Evolutionary conservation across 225 moss, liverwort and hornwort genomes (phyloP), one percentile per base, ranked within the genome.

Genomic region (Polytrichum commune): DNA sequence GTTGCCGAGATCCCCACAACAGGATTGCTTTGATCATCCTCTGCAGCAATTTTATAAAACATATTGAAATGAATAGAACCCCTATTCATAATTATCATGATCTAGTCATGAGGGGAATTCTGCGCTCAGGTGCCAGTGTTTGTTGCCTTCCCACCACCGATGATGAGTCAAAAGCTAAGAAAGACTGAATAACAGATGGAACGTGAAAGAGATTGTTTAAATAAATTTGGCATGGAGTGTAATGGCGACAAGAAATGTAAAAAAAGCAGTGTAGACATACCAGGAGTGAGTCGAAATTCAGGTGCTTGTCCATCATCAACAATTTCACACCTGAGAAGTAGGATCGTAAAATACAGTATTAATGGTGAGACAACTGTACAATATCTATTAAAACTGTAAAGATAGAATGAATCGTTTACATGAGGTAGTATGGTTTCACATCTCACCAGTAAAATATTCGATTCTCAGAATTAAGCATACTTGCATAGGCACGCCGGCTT

Each of bases 301-400:
- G 92, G 94, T 74, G 92, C 94, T 92, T 94, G 94, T 24, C 92
- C 94, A 78, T 94, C 94, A 72, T 95, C 94, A 61, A 92, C 83
- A 66, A 95, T 92, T 82, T 95, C 92, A 74, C 94, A 95, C 92
- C 94, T 92, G 81, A 58, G 20, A 20, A 28, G 29, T 30, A 1
- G 18, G 29, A 69, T 69, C 55, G 19, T 29, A 64, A 64, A 26
- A 64, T 5, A 29, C 9, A 64, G 29, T 38, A 46, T 46, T 16
- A 46, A 46, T 46, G 13, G 46, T 46, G 13, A 46, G 16, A 46
- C 13, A 60, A 60, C 46, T 46, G 16, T 46, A 16, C 46, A 46
- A 46, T 46, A 46, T 13, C 13, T 46, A 46, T 13, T 46, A 0
- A 16, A 46, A 13, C 13, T 16, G 13, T 46, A 16, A 46, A 46